Evolutionary conservation across 495 filamentous ascomycete genomes (phyloP).

Genomic region (Tuber calosporum): DNA sequence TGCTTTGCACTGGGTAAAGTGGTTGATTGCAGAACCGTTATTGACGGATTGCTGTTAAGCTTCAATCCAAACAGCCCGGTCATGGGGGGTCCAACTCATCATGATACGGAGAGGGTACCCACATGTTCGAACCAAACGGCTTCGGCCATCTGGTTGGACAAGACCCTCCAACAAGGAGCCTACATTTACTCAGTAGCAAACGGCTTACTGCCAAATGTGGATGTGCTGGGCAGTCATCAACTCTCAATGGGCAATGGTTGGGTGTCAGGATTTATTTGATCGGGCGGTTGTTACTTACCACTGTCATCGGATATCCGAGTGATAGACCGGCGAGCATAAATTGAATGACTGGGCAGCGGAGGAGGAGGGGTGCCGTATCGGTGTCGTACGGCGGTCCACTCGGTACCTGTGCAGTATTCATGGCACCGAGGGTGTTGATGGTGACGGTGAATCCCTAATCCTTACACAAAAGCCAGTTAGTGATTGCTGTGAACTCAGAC

Average conservation of each 20-base stretch:
- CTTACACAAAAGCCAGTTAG: background rate
- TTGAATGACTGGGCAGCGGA: background rate
- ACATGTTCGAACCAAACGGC: background rate
- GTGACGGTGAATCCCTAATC: background rate
- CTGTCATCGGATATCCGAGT: background rate
- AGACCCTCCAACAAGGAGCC: background rate
- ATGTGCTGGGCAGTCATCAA: background rate
- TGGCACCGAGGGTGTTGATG: too few relatives aligned
- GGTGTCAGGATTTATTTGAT: background rate
- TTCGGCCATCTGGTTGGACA: conserved; percentile 5
- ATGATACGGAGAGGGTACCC: background rate
- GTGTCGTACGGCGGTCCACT: too few relatives aligned
- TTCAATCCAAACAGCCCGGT: background rate
- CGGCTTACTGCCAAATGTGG: background rate
- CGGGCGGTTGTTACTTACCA: background rate
- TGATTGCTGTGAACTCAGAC: background rate
- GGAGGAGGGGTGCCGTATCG: background rate
- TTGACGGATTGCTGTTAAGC: background rate
- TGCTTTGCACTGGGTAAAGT: background rate
- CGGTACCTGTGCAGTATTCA: too few relatives aligned
- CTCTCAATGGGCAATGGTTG: background rate
- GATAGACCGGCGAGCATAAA: background rate
- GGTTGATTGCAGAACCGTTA: background rate
- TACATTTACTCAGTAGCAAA: background rate
- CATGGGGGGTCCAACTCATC: background rate